These are phyloP conservation scores for Hyphopichia pseudoburtonii DNA, from an alignment of 1,139 yeast genomes.

Conservation along the genomic window DNA sequence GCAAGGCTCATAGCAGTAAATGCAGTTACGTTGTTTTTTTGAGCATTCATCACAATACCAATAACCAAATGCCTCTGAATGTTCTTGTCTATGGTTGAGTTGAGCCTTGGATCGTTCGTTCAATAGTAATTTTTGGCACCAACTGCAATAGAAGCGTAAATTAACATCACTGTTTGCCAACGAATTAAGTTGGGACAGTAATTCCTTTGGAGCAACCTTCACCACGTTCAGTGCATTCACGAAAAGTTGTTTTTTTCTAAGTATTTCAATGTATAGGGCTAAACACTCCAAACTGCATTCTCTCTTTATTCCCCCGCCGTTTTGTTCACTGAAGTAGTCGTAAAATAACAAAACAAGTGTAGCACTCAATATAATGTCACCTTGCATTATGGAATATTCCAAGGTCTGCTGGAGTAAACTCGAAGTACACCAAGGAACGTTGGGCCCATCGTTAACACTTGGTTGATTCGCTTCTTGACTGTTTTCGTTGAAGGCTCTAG, in stretches of 20 bases:
- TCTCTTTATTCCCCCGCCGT: constrained; percentile 18
- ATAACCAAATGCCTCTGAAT: constrained; percentile 50
- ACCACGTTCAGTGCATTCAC: constrained; percentile 59
- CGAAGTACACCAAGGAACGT: constrained; percentile 33
- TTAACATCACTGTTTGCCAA: constrained; percentile 55
- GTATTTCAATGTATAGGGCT: constrained; percentile 54
- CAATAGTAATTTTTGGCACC: constrained; percentile 61
- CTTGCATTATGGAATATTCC: constrained; percentile 58
- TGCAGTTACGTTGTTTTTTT: constrained; percentile 62
- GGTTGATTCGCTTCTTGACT: constrained; percentile 3
- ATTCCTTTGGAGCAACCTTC: constrained; percentile 40
- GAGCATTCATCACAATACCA: constrained; percentile 86
- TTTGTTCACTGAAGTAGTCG: constrained; percentile 21
- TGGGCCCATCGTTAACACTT: constrained; percentile 7
- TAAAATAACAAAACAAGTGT: constrained; percentile 60
- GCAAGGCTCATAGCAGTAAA: constrained; percentile 79
- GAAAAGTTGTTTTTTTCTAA: constrained; percentile 55
- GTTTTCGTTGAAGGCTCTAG: constrained; percentile 26
- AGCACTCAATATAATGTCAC: constrained; percentile 65
- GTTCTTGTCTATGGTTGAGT: constrained; percentile 31
- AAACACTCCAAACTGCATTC: constrained; percentile 53
- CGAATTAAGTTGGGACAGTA: constrained; percentile 41
- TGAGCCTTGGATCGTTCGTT: constrained; percentile 60
- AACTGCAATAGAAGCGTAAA: constrained; percentile 65
- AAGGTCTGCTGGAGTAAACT: constrained; percentile 42